phyloP scores from a whole-genome alignment of 1,284 basidiomycete species.

The Cutaneotrichosporon cyanovorans region DNA sequence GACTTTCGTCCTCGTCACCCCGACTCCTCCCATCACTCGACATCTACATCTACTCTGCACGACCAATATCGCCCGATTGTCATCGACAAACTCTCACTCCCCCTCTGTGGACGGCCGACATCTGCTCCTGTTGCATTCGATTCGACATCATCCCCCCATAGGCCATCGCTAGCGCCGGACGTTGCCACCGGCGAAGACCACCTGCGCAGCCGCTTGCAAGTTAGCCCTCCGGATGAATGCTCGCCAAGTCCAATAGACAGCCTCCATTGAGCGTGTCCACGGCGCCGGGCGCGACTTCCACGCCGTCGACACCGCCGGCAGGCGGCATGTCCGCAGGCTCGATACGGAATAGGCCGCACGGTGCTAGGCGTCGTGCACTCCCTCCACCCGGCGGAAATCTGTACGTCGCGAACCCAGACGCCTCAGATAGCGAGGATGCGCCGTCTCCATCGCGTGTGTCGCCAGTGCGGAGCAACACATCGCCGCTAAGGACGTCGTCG shows the following conservation, averaged over 20 bases:
- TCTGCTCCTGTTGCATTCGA: no score
- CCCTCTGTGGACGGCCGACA: no score
- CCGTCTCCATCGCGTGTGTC: neutral
- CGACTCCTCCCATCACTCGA: no score
- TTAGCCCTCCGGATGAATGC: neutral
- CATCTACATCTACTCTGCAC: no score
- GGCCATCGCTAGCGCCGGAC: no score
- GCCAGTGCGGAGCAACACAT: neutral
- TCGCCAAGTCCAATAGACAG: conserved; percentile 1
- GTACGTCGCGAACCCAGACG: conserved; percentile 40
- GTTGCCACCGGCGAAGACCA: no score
- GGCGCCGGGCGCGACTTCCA: neutral
- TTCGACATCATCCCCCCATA: no score
- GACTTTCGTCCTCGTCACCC: no score
- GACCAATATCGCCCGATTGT: no score
- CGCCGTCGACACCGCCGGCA: neutral
- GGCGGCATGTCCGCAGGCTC: conserved; percentile 2
- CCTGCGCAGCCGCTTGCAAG: no score
- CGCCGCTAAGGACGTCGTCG: neutral
- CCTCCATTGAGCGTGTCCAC: conserved; percentile 8
- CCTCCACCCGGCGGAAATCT: conserved; percentile 20
- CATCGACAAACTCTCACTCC: no score
- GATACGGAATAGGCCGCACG: conserved; percentile 22
- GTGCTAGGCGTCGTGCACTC: conserved; percentile 24
- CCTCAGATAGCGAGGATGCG: conserved; percentile 33